Evolutionary conservation across 1,284 basidiomycete genomes (phyloP).

Genomic region (Pholiota adiposa): DNA sequence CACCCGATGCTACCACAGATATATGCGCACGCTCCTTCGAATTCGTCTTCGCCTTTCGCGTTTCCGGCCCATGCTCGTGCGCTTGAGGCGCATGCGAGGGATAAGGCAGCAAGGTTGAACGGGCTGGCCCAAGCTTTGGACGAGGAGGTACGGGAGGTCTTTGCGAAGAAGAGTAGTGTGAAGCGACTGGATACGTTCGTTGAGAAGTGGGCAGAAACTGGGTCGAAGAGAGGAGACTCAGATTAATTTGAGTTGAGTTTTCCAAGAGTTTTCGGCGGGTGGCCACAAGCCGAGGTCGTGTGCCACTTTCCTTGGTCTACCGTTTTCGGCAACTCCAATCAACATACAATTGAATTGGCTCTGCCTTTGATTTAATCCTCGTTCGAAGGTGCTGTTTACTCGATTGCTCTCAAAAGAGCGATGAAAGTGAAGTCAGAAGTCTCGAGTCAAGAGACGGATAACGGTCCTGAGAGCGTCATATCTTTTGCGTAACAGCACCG

Average conservation of each 20-base stretch:
- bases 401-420: too few relatives aligned
- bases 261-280: too few relatives aligned
- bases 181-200: constrained; percentile 21
- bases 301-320: not conserved
- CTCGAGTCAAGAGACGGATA: not conserved
- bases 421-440: not conserved
- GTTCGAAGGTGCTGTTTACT: too few relatives aligned
- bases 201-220: constrained; percentile 4
- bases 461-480: not conserved
- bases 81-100: constrained; percentile 14
- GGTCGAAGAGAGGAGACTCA: not conserved
- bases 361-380: too few relatives aligned
- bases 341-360: not conserved
- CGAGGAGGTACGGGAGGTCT: constrained; percentile 13
- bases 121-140: constrained; percentile 17
- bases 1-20: constrained; percentile 15
- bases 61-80: constrained; percentile 14
- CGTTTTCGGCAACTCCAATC: not conserved
- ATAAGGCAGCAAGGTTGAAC: constrained; percentile 16
- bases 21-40: constrained; percentile 21
- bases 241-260: too few relatives aligned
- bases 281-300: not conserved
- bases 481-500: not conserved
- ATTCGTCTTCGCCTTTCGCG: constrained; percentile 22
- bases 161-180: constrained; percentile 10